Base-by-base conservation (phyloP, 2,329 filamentous ascomycete genomes). In the Aspergillus piperis region DNA sequence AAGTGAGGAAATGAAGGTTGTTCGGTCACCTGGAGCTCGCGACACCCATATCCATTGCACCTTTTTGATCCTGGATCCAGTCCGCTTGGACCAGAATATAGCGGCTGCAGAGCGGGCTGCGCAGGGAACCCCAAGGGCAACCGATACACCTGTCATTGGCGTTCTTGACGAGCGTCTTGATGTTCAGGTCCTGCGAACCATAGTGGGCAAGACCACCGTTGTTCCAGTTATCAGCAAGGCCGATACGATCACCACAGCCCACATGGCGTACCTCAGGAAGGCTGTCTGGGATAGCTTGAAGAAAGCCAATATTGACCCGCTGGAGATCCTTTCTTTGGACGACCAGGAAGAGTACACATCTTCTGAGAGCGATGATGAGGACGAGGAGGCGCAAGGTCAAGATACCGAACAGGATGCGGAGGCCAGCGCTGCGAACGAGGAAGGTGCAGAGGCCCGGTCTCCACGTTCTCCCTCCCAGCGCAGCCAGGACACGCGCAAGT, bases 41-140 rank as follows among this genome's bases (percentile, higher is more conserved):
- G 95, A 99, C 80, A 97, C 94, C 54, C 95, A 99, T 76, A 96
- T 99, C 66, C 95, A 99, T 75, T 96, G 92, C 67, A 92, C 92
- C 57, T 96, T 99, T 78, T 83, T 98, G 58, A 82, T 99, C 58
- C 86, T 99, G 57, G 95, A 99, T 74, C 95, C 95, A 1, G 82
- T 87, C 55, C 89, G 91, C 49, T 86, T 99, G 23, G 93, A 96
- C 71, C 84, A 88, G 67, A 97, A 94, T 70, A 88, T 96, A 50
- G 85, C 88, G 23, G 83, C 86, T 1, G 85, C 86, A 19, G 87
- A 88, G 69, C 83, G 83, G 58, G 76, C 82, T 8, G 74, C 80
- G 36, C 85, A 84, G 62, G 84, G 83, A 27, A 80, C 81, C 6
- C 80, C 81, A 39, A 84, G 84, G 66, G 60, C 73, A 8, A 67